Base-by-base conservation (phyloP, 2,329 filamentous ascomycete species). In the Bipolaris gigantea region DNA sequence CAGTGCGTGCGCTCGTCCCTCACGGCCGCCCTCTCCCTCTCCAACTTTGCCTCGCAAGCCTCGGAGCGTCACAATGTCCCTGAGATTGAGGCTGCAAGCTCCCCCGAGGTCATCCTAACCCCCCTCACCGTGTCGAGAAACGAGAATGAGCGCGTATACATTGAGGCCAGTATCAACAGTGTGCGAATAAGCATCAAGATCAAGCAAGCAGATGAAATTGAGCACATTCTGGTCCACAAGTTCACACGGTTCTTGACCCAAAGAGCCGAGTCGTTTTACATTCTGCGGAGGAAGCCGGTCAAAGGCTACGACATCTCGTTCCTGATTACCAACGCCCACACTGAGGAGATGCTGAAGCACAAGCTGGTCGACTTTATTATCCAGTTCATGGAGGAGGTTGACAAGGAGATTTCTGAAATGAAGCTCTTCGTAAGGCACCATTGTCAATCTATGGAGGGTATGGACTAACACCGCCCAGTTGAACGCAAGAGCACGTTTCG, bases 331-430 rank as follows among this genome's bases (percentile, higher is more conserved):
- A 99, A 99, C 79, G 95, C 94, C 81, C 94, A 99, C 71, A 97
- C 94, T 4, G 94, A 97, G 76, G 90, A 95, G 74, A 96, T 99
- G 92, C 77, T 97, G 73, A 97, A 97, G 82, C 93, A 99, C 75
- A 97, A 99, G 81, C 83, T 99, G 65, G 95, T 99, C 32, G 94
- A 99, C 75, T 99, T 99, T 71, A 96, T 99, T 65, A 97, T 99
- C 63, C 88, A 97, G 72, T 99, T 99, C 72, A 97, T 99, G 93
- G 93, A 99, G 77, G 94, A 99, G 75, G 95, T 99, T 4, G 95
- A 99, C 77, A 99, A 99, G 82, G 94, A 99, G 77, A 99, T 99
- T 56, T 97, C 94, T 3, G 95, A 99, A 79, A 97, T 99, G 94
- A 99, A 99, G 84, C 88, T 99, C 69, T 99, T 99, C 77, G 93